phyloP scores from a whole-genome alignment of 495 filamentous ascomycete species.

The Bombardia bombarda region DNA sequence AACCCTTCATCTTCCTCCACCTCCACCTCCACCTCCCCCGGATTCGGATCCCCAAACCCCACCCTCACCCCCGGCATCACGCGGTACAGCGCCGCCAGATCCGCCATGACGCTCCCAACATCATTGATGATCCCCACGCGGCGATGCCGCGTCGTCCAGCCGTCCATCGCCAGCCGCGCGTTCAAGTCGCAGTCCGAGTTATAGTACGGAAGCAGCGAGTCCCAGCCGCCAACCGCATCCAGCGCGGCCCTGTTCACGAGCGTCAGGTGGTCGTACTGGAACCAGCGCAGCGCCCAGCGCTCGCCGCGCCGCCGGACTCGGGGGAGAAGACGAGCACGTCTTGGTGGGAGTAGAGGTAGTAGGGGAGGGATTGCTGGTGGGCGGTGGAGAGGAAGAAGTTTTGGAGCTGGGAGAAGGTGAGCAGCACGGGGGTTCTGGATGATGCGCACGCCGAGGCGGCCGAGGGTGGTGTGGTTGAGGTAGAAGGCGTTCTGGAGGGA shows the following conservation, averaged over 20 bases:
- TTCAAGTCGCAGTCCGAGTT: conserved; percentile 54
- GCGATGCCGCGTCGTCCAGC: conserved; percentile 36
- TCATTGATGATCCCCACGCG: conserved; percentile 45
- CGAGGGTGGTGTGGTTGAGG: conserved; percentile 48
- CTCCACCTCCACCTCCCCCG: conserved; percentile 15
- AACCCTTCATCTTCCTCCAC: too few species aligned
- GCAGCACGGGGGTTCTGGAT: conserved; percentile 48
- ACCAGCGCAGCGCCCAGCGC: conserved; percentile 45
- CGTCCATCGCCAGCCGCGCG: conserved; percentile 41
- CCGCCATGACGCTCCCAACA: conserved; percentile 33
- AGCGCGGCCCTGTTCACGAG: conserved; percentile 46
- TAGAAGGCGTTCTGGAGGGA: conserved; percentile 55
- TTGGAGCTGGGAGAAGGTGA: conserved; percentile 56
- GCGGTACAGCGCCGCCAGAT: conserved; percentile 40
- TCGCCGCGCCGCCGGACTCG: conserved; percentile 35
- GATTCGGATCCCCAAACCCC: conserved; percentile 34
- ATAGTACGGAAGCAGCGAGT: conserved; percentile 55
- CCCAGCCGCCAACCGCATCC: conserved; percentile 51
- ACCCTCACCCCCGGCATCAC: conserved; percentile 19
- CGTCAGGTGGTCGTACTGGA: conserved; percentile 49
- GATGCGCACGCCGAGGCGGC: conserved; percentile 47
- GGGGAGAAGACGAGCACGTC: conserved; percentile 48
- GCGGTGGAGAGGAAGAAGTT: conserved; percentile 53
- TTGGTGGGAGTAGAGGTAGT: conserved; percentile 55
- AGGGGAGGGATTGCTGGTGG: conserved; percentile 46